Conservation (phyloP, 148 eudicot species). For the Nepenthes mirabilis region DNA sequence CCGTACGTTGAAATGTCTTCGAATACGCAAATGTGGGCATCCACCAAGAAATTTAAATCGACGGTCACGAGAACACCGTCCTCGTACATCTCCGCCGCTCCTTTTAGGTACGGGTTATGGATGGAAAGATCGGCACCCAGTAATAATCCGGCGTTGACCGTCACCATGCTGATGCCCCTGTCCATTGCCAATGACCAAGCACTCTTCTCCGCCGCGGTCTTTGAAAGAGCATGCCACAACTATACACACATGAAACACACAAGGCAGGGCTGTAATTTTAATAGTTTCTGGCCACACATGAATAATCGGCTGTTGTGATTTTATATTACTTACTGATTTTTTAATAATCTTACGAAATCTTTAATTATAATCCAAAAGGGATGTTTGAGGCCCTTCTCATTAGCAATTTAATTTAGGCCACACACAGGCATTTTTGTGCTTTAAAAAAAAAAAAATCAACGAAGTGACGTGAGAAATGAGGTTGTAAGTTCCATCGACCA, state of each 20-base stretch:
- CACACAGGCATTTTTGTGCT: too few species aligned
- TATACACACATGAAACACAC: not conserved
- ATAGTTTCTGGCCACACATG: too few species aligned
- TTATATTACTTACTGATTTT: too few species aligned
- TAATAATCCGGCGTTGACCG: conserved; percentile 39
- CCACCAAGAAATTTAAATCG: conserved; percentile 37
- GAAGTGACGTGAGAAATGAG: too few species aligned
- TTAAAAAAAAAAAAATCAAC: too few species aligned
- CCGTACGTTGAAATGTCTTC: conserved; percentile 52
- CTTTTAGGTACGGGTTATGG: conserved; percentile 43
- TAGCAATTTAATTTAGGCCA: too few species aligned
- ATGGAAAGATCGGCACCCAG: conserved; percentile 31
- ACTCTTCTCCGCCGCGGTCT: conserved; percentile 57
- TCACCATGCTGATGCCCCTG: conserved; percentile 52
- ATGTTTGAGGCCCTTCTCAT: too few species aligned
- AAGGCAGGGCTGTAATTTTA: too few species aligned
- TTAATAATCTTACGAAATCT: too few species aligned
- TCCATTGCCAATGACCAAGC: conserved; percentile 86
- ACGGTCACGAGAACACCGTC: conserved; percentile 50
- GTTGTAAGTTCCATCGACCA: too few species aligned
- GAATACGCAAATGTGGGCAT: conserved; percentile 38
- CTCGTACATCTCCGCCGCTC: conserved; percentile 74
- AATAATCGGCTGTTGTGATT: too few species aligned
- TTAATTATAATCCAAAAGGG: too few species aligned
- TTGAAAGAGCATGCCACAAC: conserved; percentile 69